Evolutionary conservation across 1,284 basidiomycete species (phyloP).

Genomic region (Kwoniella shivajii): DNA sequence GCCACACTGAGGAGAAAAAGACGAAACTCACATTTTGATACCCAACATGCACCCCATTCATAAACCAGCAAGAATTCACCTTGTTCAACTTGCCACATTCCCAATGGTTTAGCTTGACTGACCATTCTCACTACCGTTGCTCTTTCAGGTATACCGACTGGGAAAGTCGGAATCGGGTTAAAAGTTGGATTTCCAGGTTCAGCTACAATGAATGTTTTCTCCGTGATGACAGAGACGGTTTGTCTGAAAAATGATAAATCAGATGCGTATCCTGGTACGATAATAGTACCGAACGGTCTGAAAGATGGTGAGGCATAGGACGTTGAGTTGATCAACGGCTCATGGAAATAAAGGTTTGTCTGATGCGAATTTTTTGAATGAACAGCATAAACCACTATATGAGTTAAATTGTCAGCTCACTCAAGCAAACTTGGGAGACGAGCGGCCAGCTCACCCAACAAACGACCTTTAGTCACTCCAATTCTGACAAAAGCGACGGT

Average conservation of each 20-base stretch:
- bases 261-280: conserved; percentile 35
- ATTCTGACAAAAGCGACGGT: conserved; percentile 31
- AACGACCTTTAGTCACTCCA: conserved; percentile 35
- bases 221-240: conserved; percentile 39
- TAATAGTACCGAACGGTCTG: conserved; percentile 30
- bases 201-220: conserved; percentile 38
- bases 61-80: conserved; percentile 44
- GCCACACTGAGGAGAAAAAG: background rate
- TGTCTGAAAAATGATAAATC: conserved; percentile 42
- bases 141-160: conserved; percentile 10
- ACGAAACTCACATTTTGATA: conserved; percentile 37
- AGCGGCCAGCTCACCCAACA: conserved; percentile 24
- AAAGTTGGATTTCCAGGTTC: conserved; percentile 39
- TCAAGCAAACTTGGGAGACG: background rate
- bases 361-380: conserved; percentile 25
- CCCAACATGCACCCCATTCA: conserved; percentile 42
- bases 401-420: background rate
- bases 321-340: conserved; percentile 21
- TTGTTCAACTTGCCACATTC: conserved; percentile 41
- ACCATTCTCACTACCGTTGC: conserved; percentile 24
- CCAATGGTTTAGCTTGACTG: conserved; percentile 25
- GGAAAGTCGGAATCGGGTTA: conserved; percentile 34
- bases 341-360: conserved; percentile 31
- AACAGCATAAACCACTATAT: conserved; percentile 24
- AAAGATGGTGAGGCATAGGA: conserved; percentile 16